phyloP scores from a whole-genome alignment of 768 basidiomycete genomes.

The Agrocybe praecox region DNA sequence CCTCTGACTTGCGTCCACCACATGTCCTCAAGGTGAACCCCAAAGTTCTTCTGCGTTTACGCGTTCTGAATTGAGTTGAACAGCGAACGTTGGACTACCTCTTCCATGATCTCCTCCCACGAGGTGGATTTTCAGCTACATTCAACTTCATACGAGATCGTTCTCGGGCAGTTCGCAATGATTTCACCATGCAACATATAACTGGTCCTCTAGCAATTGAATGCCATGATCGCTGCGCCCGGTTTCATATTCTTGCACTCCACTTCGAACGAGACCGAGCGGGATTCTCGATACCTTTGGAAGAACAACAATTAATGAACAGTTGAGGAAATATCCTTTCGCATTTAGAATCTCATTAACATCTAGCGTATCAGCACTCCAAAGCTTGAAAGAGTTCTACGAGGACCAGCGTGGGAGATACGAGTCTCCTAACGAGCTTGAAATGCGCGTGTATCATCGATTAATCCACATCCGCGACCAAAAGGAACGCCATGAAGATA shows the following conservation, averaged over 20 bases:
- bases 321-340: constrained; percentile 50
- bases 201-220: constrained; percentile 79
- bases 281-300: constrained; percentile 67
- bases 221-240: constrained; percentile 90
- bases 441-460: constrained; percentile 95
- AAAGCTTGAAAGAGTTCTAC: constrained; percentile 92
- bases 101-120: constrained; percentile 77
- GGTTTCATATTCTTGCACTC: constrained; percentile 88
- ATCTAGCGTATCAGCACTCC: constrained; percentile 60
- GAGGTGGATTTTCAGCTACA: constrained; percentile 67
- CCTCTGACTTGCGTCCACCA: constrained; percentile 92
- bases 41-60: neutral
- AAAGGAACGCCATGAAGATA: constrained; percentile 71
- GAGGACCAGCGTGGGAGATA: constrained; percentile 74
- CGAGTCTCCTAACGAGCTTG: constrained; percentile 82
- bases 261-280: constrained; percentile 61
- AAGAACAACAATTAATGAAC: constrained; percentile 91
- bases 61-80: constrained; percentile 4
- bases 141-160: constrained; percentile 92
- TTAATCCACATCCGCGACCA: constrained; percentile 90
- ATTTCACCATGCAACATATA: constrained; percentile 92
- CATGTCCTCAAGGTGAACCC: constrained; percentile 70
- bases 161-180: constrained; percentile 85
- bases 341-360: neutral
- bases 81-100: constrained; percentile 92